Base-by-base conservation (phyloP, 2,329 filamentous ascomycete genomes). In the Epichloe uncinata region DNA sequence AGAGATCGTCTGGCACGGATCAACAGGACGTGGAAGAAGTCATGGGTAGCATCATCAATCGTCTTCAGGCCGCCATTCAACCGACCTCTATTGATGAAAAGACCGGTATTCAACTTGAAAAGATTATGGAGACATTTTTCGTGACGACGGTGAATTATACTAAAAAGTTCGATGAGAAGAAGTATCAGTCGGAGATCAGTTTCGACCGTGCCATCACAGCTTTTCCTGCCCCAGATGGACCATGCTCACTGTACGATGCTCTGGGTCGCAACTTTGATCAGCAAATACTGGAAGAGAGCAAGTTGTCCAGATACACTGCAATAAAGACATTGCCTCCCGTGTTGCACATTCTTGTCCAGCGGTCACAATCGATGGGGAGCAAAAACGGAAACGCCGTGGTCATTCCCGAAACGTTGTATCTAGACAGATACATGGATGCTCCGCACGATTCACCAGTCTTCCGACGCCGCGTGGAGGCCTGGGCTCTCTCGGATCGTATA, bases 21-120 rank as follows among this genome's bases (percentile, higher is more conserved):
- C 93, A 98, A 61, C 90, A 98, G 67, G 93, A 98, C 66, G 91
- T 96, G 4, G 89, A 89, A 12, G 93, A 98, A 66, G 91, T 96
- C 43, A 90, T 96, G 70, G 88, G 88, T 52, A 93, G 91, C 59
- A 86, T 95, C 26, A 79, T 96, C 52, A 89, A 91, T 61, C 85
- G 93, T 47, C 73, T 96, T n/a, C 86, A 93, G 60, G 89, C 87
- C 48, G 90, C 91, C 2, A 90, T 97, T 60, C 82, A 77, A 51
- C 78, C 87, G 5, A 76, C 75, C n/a, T 77, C 75, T 3, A 79
- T 87, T 52, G 64, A 70, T 51, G 68, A 74, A 6, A 77, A 65
- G 33, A 71, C 82, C 42, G 85, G 84, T 3, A 84, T 94, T 55
- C 91, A 96, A 64, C 69, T 82, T 18, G 93, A 97, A 62, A 74